A percentile compares a stretch with the other conserved stretches of the same genome.
Conservation (phyloP, 2,329 filamentous ascomycete genomes). For the Fusarium duplospermum region DNA sequence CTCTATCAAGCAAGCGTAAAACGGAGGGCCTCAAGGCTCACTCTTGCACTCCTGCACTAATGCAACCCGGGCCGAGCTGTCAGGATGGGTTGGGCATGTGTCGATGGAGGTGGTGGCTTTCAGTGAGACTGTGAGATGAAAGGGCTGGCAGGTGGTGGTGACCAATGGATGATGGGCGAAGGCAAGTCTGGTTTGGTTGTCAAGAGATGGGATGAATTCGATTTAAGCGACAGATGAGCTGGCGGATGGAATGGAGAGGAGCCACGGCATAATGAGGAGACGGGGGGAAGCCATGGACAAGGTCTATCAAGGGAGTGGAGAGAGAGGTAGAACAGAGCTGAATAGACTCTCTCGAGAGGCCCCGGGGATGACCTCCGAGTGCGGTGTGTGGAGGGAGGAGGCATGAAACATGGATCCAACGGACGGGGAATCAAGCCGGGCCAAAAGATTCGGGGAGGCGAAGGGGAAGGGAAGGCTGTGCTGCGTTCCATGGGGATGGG, state of each 20-base stretch:
- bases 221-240: background rate
- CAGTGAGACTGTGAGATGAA: constrained; percentile 21
- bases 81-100: constrained; percentile 4
- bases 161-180: constrained; percentile 14
- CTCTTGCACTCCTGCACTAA: constrained; percentile 18
- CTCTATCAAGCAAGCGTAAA: background rate
- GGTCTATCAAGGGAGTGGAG: constrained; percentile 4
- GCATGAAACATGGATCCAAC: constrained; percentile 16
- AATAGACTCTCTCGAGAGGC: background rate
- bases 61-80: constrained; percentile 34
- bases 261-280: background rate
- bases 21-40: background rate
- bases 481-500: constrained; percentile 20
- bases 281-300: background rate
- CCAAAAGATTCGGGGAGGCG: constrained; percentile 1
- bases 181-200: background rate
- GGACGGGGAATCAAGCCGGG: constrained; percentile 30
- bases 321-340: background rate
- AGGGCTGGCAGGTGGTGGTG: background rate
- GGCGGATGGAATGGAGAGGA: background rate
- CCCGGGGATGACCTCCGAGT: constrained; percentile 1
- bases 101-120: constrained; percentile 3
- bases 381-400: background rate
- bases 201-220: background rate
- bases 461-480: background rate